Evolutionary conservation across 2,329 filamentous ascomycete species (phyloP).

Genomic region (Tolypocladium cylindrosporum): DNA sequence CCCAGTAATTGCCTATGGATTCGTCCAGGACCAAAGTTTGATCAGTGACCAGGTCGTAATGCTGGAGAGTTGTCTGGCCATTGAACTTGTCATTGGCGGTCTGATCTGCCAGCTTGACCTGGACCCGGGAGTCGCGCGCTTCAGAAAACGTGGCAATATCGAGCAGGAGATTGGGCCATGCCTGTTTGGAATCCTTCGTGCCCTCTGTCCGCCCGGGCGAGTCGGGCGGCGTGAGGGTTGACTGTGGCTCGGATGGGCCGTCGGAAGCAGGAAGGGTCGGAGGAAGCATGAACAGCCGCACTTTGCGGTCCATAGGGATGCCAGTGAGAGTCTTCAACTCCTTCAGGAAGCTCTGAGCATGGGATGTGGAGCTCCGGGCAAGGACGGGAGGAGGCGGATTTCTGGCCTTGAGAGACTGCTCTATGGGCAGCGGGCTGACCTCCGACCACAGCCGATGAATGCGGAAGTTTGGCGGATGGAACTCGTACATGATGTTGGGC

Average conservation of each 20-base stretch:
- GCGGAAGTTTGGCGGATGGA: slow-evolving; percentile 75
- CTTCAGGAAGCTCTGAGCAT: slow-evolving; percentile 65
- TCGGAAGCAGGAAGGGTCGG: slow-evolving; percentile 28
- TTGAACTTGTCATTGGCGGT: slow-evolving; percentile 71
- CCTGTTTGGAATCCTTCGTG: slow-evolving; percentile 13
- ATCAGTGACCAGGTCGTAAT: slow-evolving; percentile 59
- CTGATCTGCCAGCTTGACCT: slow-evolving; percentile 41
- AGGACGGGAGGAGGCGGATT: slow-evolving; percentile 54
- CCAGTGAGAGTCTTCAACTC: slow-evolving; percentile 59
- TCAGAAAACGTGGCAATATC: slow-evolving; percentile 44
- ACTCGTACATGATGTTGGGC: slow-evolving; percentile 69
- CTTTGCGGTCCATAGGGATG: slow-evolving; percentile 61
- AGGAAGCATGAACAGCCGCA: slow-evolving; percentile 63
- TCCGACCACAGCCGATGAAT: slow-evolving; percentile 68
- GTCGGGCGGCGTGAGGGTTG: slow-evolving; percentile 29
- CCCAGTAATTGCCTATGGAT: slow-evolving; percentile 48
- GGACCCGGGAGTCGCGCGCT: slow-evolving; percentile 15
- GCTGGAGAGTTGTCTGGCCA: slow-evolving; percentile 55
- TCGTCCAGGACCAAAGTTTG: slow-evolving; percentile 81
- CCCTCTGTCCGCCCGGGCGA: slow-evolving; percentile 22
- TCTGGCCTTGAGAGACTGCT: slow-evolving; percentile 50
- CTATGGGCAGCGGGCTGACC: slow-evolving; percentile 43
- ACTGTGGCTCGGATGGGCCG: slow-evolving; percentile 20
- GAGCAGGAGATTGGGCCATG: slow-evolving; percentile 33
- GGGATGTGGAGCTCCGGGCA: slow-evolving; percentile 60